Base-by-base conservation (phyloP, 306 rosid genomes). In the Vigna unguiculata region DNA sequence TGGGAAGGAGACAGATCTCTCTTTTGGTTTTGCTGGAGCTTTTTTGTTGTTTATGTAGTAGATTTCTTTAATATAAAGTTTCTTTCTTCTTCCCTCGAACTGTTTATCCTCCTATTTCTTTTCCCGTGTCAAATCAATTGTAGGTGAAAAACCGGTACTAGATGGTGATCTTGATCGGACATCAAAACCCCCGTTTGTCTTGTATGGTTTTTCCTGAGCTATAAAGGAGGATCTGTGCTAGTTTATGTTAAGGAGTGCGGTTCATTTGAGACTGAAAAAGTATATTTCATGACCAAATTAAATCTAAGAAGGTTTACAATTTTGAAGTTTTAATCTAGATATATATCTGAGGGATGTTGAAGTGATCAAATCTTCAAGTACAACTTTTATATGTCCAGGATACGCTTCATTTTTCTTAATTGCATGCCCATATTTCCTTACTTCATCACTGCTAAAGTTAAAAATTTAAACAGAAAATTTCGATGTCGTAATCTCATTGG, bases 1-100 rank as follows among this genome's bases (percentile, higher is more conserved):
- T 22, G 71, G 49, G 74, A 63, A 24, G 68, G 73, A 49, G 76
- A 69, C 51, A 69, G 78, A 85, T 84, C 87, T 78, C 17, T 77
- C n/a, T 72, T 72, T 71, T 61, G 73, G 70, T 36, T 67, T 61
- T 57, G 46, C 59, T 72, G 76, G 54, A 51, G 25, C 41, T 3
- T 34, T 64, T 48, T 53, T 46, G 6, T 32, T 5, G 48, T 72
- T 9, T 65, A 12, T 46, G 8, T 51, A n/a, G 19, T 30, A 49
- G n/a, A 21, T 67, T 77, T 45, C 75, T 68, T 76, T 52, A 80
- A 75, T 53, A 76, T 52, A 41, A 81, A 76, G 80, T 53, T 82
- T 74, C 67, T 72, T 51, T 43, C 40, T 36, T 69, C 41, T 74
- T 78, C 52, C 60, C 52, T 78, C 43, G 34, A 68, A 69, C 16